Percentiles rank a stretch among this genome's conserved stretches.
phyloP scores from a whole-genome alignment of 2,329 filamentous ascomycete genomes.

The Neonectria magnoliae region DNA sequence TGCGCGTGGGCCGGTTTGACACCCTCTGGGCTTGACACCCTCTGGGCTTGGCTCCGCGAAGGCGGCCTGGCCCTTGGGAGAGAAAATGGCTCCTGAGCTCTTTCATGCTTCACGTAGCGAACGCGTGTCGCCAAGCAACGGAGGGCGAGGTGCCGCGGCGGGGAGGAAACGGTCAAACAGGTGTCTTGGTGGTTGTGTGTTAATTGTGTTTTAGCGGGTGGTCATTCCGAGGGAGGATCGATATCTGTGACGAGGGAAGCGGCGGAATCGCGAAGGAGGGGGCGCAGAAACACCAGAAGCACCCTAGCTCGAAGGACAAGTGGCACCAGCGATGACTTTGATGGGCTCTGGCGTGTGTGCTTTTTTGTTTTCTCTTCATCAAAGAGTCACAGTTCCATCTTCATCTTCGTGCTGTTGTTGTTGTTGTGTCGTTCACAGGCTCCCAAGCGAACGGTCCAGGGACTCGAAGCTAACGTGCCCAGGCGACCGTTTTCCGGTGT shows the following conservation, averaged over 20 bases:
- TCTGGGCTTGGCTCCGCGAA: not conserved
- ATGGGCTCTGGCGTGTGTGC: too few species aligned
- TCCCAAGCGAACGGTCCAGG: not conserved
- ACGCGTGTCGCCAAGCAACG: slow-evolving; percentile 11
- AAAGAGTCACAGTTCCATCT: not conserved
- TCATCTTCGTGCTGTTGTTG: not conserved
- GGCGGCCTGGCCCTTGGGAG: not conserved
- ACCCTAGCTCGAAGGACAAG: slow-evolving; percentile 7
- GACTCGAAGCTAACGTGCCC: not conserved
- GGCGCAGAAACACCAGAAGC: slow-evolving; percentile 13
- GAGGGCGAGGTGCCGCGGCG: slow-evolving; percentile 3
- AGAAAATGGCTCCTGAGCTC: not conserved
- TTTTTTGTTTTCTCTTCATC: too few species aligned
- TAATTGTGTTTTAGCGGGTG: slow-evolving; percentile 26
- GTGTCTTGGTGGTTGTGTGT: slow-evolving; percentile 28
- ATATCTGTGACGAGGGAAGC: slow-evolving; percentile 25
- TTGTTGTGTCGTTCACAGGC: not conserved
- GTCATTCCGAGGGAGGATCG: slow-evolving; percentile 14
- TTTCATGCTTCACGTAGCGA: slow-evolving; percentile 20
- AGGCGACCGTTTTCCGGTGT: slow-evolving; percentile 10
- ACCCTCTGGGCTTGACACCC: not conserved
- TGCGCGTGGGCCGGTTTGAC: not conserved
- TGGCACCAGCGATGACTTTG: slow-evolving; percentile 16
- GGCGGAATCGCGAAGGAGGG: slow-evolving; percentile 8
- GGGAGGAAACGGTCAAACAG: not conserved